Evolutionary conservation across 352 stramenopile species (phyloP).

Genomic region (Phytophthora fragariaefolia): DNA sequence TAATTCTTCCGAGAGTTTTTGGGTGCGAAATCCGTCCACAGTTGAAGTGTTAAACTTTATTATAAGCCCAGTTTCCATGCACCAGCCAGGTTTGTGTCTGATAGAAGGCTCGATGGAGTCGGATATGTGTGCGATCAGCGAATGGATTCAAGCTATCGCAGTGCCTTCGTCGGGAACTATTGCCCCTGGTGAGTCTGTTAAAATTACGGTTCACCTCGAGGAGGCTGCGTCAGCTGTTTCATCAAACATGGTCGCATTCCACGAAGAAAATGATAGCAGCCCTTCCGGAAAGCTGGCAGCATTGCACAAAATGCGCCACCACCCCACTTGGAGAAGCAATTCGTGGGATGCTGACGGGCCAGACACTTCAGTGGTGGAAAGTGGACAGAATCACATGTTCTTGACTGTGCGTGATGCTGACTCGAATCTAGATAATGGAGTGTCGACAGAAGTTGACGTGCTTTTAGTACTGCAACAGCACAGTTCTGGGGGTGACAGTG

Average conservation of each 20-base stretch:
- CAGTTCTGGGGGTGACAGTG: conserved; percentile 38
- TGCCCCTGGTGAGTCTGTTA: conserved; percentile 71
- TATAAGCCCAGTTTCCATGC: conserved; percentile 74
- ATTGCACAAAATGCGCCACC: conserved; percentile 79
- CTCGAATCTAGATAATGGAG: conserved; percentile 52
- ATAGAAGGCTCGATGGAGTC: conserved; percentile 58
- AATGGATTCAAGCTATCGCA: conserved; percentile 78
- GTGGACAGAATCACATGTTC: conserved; percentile 74
- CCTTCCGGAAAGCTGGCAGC: conserved; percentile 42
- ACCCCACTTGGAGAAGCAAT: conserved; percentile 85
- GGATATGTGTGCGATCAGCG: conserved; percentile 79
- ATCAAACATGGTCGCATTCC: conserved; percentile 25
- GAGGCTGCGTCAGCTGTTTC: conserved; percentile 48
- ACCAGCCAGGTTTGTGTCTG: conserved; percentile 67
- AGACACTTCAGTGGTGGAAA: conserved; percentile 49
- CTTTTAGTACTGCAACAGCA: conserved; percentile 75
- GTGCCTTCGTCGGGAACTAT: conserved; percentile 78
- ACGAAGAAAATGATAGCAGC: conserved; percentile 40
- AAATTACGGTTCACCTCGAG: conserved; percentile 83
- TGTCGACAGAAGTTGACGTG: conserved; percentile 72
- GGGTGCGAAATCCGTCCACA: conserved; percentile 79
- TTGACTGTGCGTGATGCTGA: conserved; percentile 78
- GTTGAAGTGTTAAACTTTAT: conserved; percentile 73
- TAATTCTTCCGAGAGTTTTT: conserved; percentile 79
- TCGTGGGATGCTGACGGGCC: conserved; percentile 75